Percentiles rank a stretch among this genome's conserved stretches.
These are phyloP conservation scores for Coemansia interrupta DNA, from an alignment of 192 early-diverging fungal genomes.

Conservation along the genomic window DNA sequence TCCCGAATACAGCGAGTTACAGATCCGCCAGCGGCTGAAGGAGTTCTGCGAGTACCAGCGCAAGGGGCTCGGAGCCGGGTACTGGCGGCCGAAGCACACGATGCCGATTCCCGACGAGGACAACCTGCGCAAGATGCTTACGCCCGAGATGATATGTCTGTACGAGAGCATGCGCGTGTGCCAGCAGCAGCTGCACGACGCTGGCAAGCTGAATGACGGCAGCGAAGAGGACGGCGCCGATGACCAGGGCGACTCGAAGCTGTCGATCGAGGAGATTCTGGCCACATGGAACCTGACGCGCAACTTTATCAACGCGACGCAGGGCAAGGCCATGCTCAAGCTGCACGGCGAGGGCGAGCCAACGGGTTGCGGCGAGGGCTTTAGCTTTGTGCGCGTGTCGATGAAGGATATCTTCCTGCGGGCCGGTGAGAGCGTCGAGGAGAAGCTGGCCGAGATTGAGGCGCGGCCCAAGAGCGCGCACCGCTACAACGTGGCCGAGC, in stretches of 20 bases:
- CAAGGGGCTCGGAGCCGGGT: constrained; percentile 79
- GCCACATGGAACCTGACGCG: constrained; percentile 94
- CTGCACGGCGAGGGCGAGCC: constrained; percentile 96
- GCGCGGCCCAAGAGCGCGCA: constrained; percentile 77
- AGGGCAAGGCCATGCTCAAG: constrained; percentile 92
- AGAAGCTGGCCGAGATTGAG: constrained; percentile 80
- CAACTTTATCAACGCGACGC: constrained; percentile 91
- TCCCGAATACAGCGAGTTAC: constrained; percentile 79
- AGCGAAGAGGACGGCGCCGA: constrained; percentile 62
- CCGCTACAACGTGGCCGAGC: constrained; percentile 85
- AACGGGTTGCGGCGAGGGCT: constrained; percentile 89
- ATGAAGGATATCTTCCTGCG: constrained; percentile 98
- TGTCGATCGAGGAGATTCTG: constrained; percentile 88
- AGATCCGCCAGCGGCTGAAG: constrained; percentile 88
- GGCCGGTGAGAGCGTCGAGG: constrained; percentile 77
- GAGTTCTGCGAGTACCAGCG: constrained; percentile 94
- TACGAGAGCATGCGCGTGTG: constrained; percentile 92
- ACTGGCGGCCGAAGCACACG: constrained; percentile 82
- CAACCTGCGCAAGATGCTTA: constrained; percentile 84
- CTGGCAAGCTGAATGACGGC: constrained; percentile 72
- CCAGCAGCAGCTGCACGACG: constrained; percentile 85
- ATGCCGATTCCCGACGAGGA: constrained; percentile 78
- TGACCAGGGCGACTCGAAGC: constrained; percentile 60
- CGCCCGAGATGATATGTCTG: constrained; percentile 93
- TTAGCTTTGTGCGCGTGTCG: constrained; percentile 94